phyloP scores from a whole-genome alignment of 2,329 filamentous ascomycete genomes.

The Penicillium sp. region DNA sequence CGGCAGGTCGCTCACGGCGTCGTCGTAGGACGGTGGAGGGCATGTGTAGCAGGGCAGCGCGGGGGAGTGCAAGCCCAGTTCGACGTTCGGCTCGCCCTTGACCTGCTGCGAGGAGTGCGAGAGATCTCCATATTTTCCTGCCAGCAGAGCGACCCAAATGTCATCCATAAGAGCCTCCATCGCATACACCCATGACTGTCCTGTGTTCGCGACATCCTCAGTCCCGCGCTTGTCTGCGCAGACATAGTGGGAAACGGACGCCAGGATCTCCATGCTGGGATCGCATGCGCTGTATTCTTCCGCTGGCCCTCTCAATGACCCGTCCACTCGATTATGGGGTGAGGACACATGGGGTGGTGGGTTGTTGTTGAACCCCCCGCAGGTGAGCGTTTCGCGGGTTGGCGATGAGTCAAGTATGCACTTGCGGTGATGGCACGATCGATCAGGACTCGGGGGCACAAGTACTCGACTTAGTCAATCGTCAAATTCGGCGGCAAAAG shows the following conservation, averaged over 20 bases:
- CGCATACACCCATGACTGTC: slow-evolving; percentile 3
- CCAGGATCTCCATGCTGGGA: slow-evolving; percentile 17
- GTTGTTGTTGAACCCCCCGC: slow-evolving; percentile 3
- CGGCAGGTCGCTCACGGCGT: slow-evolving; percentile 34
- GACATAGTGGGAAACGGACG: slow-evolving; percentile 2
- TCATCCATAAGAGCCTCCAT: slow-evolving; percentile 11
- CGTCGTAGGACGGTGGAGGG: slow-evolving; percentile 34
- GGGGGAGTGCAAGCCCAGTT: slow-evolving; percentile 12
- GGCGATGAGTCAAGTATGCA: slow-evolving; percentile 6
- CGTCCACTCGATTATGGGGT: slow-evolving; percentile 9
- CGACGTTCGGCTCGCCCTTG: slow-evolving; percentile 1
- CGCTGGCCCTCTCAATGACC: slow-evolving; percentile 12
- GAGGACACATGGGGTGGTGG: slow-evolving; percentile 20
- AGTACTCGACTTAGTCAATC: not conserved
- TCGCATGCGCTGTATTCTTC: slow-evolving; percentile 12
- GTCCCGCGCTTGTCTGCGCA: slow-evolving; percentile 1
- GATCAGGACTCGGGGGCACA: not conserved
- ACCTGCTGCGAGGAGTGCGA: not conserved
- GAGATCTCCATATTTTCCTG: not conserved
- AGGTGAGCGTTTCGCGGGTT: not conserved
- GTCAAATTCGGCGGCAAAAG: not conserved
- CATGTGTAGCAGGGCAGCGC: slow-evolving; percentile 21
- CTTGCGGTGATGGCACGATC: not conserved
- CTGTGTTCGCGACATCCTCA: not conserved
- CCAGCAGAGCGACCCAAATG: slow-evolving; percentile 9